phyloP scores from a whole-genome alignment of 2,329 filamentous ascomycete species.

The Ilyonectria sp. region DNA sequence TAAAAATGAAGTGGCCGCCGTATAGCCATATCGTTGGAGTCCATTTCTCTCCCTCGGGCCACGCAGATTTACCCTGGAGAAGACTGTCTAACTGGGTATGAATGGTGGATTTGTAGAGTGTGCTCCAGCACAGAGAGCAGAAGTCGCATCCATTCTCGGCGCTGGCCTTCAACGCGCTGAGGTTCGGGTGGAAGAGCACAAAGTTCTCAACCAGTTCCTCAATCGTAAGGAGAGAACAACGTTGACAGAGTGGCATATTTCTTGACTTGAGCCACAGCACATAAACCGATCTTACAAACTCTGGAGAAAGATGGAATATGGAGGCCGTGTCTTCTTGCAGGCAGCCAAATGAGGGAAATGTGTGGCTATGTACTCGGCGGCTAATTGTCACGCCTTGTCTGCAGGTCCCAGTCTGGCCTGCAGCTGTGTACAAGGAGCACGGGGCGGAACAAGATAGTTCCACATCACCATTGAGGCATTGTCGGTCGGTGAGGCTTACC shows the following conservation, averaged over 20 bases:
- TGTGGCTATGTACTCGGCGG: no score
- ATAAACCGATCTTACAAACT: no score
- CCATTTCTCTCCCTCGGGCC: background rate
- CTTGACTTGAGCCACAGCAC: no score
- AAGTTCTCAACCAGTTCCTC: background rate
- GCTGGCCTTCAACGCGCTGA: background rate
- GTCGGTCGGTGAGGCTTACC: no score
- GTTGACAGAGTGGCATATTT: background rate
- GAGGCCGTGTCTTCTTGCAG: no score
- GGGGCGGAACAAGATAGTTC: no score
- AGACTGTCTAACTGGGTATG: background rate
- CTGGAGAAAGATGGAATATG: no score
- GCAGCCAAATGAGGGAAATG: no score
- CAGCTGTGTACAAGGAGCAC: no score
- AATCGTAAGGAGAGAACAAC: background rate
- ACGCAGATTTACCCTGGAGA: background rate
- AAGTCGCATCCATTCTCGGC: background rate
- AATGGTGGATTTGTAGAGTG: background rate
- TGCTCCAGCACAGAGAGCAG: background rate
- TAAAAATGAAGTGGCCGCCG: background rate
- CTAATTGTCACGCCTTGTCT: no score
- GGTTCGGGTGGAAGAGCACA: background rate
- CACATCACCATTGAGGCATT: no score
- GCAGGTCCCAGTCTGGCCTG: no score
- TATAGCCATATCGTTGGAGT: background rate